Conservation (phyloP, 176 grass and related monocot genomes). For the Avena eriantha region DNA sequence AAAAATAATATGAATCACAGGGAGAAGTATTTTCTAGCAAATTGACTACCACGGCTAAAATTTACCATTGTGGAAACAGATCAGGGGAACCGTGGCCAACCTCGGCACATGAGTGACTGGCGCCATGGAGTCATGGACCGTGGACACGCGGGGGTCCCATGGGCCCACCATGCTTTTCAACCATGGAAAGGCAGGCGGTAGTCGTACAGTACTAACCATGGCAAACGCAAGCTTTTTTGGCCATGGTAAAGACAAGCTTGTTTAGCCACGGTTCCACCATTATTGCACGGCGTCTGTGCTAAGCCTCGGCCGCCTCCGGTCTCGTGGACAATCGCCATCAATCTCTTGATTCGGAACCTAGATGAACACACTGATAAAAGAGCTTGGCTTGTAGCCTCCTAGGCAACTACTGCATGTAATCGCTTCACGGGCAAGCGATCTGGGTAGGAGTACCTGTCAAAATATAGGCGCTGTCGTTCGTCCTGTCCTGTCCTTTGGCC, state of each 20-base stretch:
- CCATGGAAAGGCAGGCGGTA: constrained; percentile 27
- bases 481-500: background rate
- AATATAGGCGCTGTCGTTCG: background rate
- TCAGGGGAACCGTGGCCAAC: constrained; percentile 11
- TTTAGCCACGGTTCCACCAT: constrained; percentile 7
- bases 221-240: background rate
- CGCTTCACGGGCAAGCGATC: constrained; percentile 50
- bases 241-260: background rate
- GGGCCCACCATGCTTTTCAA: background rate
- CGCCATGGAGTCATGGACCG: background rate
- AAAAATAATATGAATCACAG: too few relatives aligned
- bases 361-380: constrained; percentile 23
- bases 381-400: constrained; percentile 16
- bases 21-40: too few relatives aligned
- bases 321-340: constrained; percentile 8
- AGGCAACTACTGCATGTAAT: background rate
- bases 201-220: background rate
- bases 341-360: constrained; percentile 16
- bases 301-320: background rate
- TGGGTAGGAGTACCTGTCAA: background rate
- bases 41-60: background rate
- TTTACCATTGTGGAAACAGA: background rate
- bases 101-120: constrained; percentile 25
- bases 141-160: constrained; percentile 2
- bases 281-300: constrained; percentile 29